Base-by-base conservation (phyloP, 768 basidiomycete genomes). In the Lactifluus hygrophoroides region DNA sequence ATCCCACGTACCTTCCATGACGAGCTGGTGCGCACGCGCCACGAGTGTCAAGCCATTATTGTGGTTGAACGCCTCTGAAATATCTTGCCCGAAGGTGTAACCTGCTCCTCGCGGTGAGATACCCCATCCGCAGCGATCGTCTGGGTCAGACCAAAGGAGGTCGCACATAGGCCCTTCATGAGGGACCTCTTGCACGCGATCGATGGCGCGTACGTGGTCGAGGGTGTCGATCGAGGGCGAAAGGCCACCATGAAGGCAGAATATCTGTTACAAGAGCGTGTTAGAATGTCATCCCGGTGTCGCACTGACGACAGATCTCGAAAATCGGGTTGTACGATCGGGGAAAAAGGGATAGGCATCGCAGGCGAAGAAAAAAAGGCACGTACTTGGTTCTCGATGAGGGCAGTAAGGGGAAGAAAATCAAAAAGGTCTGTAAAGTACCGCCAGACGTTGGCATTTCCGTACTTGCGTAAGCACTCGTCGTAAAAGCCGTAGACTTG, bases 161-260 rank as follows among this genome's bases (percentile, higher is more conserved):
- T 99, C 96, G 69, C 96, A 99, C 96, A 99, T 99, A 19, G 96
- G 96, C 3, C 96, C 96, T 76, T 99, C 96, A 73, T 99, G 96
- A 4, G 96, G 96, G 3, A 99, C 96, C 70, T 99, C 96, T 74
- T 99, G 96, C 65, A 97, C 93, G 55, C 96, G 89, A 77, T 99
- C 96, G 69, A 99, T 97, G 49, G 92, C 87, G 62, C 96, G 91
- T 64, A 99, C 95, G 69, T 99, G 96, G 79, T 99, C 96, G 65
- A 99, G 88, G 64, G 96, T 98, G 76, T 99, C 95, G 73, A 98
- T 98, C 60, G 96, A 98, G 19, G 96, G 96, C 53, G 94, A 98
- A 38, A 97, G 85, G 54, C 95, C 94, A 45, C 95, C 95, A 70
- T 97, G 94, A 56, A 97, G 80, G 73, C 95, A 98, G 80, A 97